Evolutionary conservation across 306 rosid genomes (phyloP).

Genomic region (Gastrolobium bilobum): DNA sequence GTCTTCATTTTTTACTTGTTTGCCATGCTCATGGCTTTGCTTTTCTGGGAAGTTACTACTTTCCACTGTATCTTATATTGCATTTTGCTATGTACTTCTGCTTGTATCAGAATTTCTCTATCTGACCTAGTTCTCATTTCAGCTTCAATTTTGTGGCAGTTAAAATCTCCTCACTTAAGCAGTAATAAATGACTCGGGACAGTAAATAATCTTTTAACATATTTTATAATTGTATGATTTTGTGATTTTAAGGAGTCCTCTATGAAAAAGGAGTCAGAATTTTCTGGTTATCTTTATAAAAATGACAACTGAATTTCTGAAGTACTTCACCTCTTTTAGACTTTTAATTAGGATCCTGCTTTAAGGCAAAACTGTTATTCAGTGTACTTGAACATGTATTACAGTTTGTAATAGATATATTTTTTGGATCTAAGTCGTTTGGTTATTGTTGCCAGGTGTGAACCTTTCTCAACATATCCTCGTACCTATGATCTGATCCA

Average conservation of each 20-base stretch:
- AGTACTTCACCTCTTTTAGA: constrained; percentile 12
- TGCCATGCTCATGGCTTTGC: constrained; percentile 11
- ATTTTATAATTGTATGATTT: neutral
- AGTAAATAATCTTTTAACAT: neutral
- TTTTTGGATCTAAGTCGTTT: constrained; percentile 48
- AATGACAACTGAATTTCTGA: neutral
- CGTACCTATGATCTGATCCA: constrained; percentile 93
- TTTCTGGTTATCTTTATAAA: constrained; percentile 4
- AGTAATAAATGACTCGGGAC: neutral
- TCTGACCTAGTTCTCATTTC: constrained; percentile 3
- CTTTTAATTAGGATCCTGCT: constrained; percentile 4
- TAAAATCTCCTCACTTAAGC: constrained; percentile 9
- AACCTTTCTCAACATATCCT: constrained; percentile 98
- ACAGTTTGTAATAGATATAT: constrained; percentile 13
- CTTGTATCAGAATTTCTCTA: neutral
- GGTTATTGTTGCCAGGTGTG: constrained; percentile 77
- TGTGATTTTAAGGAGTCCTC: constrained; percentile 18
- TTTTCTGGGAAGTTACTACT: neutral
- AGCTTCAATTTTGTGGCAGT: constrained; percentile 10
- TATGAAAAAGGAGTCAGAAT: constrained; percentile 3
- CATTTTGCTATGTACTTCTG: neutral
- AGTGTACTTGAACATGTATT: constrained; percentile 16
- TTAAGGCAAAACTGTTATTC: neutral
- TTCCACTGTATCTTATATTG: neutral
- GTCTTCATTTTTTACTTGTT: constrained; percentile 18